These are phyloP conservation scores for Phlegmacium glaucopus DNA, from an alignment of 768 basidiomycete genomes.

Conservation along the genomic window DNA sequence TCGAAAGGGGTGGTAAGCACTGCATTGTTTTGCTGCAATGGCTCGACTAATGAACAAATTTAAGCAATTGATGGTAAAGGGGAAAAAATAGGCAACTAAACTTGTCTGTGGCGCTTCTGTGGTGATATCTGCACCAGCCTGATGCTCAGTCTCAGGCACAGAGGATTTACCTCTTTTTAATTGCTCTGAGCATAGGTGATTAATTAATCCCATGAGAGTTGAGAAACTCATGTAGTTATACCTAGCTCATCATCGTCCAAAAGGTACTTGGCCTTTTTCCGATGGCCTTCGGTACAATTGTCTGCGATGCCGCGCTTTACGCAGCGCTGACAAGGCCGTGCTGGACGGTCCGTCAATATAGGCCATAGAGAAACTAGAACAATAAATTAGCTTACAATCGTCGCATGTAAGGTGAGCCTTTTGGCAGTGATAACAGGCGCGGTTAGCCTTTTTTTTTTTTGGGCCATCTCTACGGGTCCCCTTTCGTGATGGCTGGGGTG, in stretches of 20 bases:
- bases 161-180: conserved; percentile 43
- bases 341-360: conserved; percentile 36
- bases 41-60: conserved; percentile 37
- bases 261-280: conserved; percentile 98
- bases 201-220: conserved; percentile 16
- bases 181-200: conserved; percentile 46
- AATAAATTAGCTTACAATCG: conserved; percentile 65
- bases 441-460: conserved; percentile 93
- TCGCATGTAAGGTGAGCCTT: conserved; percentile 99
- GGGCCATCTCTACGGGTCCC: conserved; percentile 57
- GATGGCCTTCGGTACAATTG: conserved; percentile 89
- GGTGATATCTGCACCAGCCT: conserved; percentile 20
- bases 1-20: conserved; percentile 63
- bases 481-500: conserved; percentile 42
- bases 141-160: conserved; percentile 21
- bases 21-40: conserved; percentile 52
- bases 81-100: conserved; percentile 29
- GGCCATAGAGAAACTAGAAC: conserved; percentile 13
- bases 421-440: conserved; percentile 95
- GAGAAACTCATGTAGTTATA: conserved; percentile 32
- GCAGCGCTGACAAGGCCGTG: conserved; percentile 94
- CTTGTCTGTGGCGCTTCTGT: conserved; percentile 30
- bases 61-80: conserved; percentile 12
- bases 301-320: conserved; percentile 88
- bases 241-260: conserved; percentile 92